Conservation (phyloP, 441 rosid species). For the Lagerstroemia fauriei region DNA sequence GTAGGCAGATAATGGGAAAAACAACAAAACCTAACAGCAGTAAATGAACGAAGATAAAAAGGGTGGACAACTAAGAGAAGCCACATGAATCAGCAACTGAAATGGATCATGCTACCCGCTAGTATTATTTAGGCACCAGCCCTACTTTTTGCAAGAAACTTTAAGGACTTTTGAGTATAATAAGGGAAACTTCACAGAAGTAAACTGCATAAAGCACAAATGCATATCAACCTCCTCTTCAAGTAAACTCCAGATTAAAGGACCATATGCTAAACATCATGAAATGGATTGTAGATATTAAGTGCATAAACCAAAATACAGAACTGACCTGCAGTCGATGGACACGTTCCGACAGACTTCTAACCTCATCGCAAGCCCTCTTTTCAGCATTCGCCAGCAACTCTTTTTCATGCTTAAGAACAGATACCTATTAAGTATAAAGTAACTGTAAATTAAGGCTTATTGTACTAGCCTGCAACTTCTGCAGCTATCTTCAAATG, state of each 20-base stretch:
- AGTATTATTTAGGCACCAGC: not conserved
- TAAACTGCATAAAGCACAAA: not conserved
- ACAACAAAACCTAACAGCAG: too few relatives aligned
- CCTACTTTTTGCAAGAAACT: not conserved
- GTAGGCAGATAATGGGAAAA: not conserved
- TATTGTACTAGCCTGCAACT: not conserved
- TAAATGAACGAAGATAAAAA: too few relatives aligned
- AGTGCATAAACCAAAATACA: not conserved
- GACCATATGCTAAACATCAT: not conserved
- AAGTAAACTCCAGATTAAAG: not conserved
- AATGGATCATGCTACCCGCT: not conserved
- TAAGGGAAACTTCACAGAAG: too few relatives aligned
- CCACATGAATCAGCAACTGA: not conserved
- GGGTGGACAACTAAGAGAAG: not conserved
- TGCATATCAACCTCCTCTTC: not conserved
- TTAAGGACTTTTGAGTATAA: not conserved
- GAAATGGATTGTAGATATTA: not conserved
- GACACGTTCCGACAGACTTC: conserved; percentile 78
- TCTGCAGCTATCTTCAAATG: not conserved
- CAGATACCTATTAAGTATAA: conserved; percentile 53
- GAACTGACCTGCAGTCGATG: conserved; percentile 70
- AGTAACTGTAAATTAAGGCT: not conserved
- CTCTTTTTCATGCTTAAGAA: conserved; percentile 81
- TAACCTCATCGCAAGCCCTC: conserved; percentile 90
- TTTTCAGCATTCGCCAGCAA: conserved; percentile 77